Conservation (phyloP, 148 eudicot species). For the Drosera capensis region DNA sequence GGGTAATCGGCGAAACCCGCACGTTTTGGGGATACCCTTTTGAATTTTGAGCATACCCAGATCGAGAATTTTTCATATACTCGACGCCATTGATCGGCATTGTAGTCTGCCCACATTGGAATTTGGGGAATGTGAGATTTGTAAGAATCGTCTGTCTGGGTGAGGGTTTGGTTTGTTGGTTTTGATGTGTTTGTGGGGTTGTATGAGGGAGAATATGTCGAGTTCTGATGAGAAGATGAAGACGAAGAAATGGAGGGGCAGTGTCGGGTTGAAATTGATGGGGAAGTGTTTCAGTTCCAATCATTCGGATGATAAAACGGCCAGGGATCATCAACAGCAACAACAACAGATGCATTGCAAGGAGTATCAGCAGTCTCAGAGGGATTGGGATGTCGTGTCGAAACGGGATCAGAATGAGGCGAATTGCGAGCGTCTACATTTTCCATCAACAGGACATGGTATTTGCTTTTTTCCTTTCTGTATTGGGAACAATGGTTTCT, state of each 20-base stretch:
- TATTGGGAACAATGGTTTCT: too few species aligned
- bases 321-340: slow-evolving; percentile 8
- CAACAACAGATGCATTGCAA: slow-evolving; percentile 9
- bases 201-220: slow-evolving; percentile 7
- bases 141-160: slow-evolving; percentile 1
- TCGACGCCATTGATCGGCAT: not conserved
- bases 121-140: slow-evolving; percentile 1
- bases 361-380: not conserved
- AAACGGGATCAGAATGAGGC: not conserved
- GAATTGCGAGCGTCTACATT: not conserved
- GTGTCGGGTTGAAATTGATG: slow-evolving; percentile 34
- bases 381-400: not conserved
- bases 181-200: not conserved
- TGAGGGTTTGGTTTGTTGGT: slow-evolving; percentile 3
- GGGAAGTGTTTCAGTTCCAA: slow-evolving; percentile 46
- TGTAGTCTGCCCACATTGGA: not conserved
- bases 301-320: slow-evolving; percentile 12
- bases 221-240: slow-evolving; percentile 26
- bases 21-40: slow-evolving; percentile 1
- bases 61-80: slow-evolving; percentile 6
- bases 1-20: not conserved
- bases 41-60: slow-evolving; percentile 9
- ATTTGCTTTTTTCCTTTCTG: not conserved
- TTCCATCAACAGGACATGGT: slow-evolving; percentile 13
- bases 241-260: slow-evolving; percentile 21